Evolutionary conservation across 139 green algal genomes (phyloP).

Genomic region (Axilococcus clingmanii): DNA sequence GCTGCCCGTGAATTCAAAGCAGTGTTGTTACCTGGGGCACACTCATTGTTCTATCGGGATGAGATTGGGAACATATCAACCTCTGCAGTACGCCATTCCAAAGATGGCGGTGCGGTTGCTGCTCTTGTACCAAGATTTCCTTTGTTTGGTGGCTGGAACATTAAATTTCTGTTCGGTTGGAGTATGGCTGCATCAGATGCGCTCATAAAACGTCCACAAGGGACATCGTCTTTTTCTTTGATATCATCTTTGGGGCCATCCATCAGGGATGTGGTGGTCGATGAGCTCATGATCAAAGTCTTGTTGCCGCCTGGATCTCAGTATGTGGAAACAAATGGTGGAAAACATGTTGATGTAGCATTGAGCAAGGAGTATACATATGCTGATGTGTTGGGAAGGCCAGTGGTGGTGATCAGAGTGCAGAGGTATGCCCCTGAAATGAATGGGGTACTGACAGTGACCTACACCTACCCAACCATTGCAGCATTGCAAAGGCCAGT

Average conservation of each 20-base stretch:
- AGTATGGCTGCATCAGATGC: constrained; percentile 49
- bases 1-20: constrained; percentile 28
- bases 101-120: constrained; percentile 19
- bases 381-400: constrained; percentile 69
- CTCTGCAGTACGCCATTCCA: constrained; percentile 14
- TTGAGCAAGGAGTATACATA: constrained; percentile 53
- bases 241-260: constrained; percentile 4
- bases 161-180: constrained; percentile 55
- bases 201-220: constrained; percentile 10
- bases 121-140: constrained; percentile 67
- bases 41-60: constrained; percentile 74
- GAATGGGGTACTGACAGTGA: constrained; percentile 23
- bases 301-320: constrained; percentile 69
- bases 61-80: constrained; percentile 86
- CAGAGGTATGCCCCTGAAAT: constrained; percentile 49
- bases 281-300: constrained; percentile 48
- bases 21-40: constrained; percentile 40
- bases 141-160: constrained; percentile 71
- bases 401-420: constrained; percentile 68
- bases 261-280: constrained; percentile 26
- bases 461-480: constrained; percentile 39
- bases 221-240: constrained; percentile 12
- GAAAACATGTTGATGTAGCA: constrained; percentile 5
- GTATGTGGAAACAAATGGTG: constrained; percentile 20
- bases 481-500: constrained; percentile 51